Percentiles rank a stretch among this genome's conserved stretches.
phyloP scores from a whole-genome alignment of 2,329 filamentous ascomycete species.

The Plenodomus lindquistii region DNA sequence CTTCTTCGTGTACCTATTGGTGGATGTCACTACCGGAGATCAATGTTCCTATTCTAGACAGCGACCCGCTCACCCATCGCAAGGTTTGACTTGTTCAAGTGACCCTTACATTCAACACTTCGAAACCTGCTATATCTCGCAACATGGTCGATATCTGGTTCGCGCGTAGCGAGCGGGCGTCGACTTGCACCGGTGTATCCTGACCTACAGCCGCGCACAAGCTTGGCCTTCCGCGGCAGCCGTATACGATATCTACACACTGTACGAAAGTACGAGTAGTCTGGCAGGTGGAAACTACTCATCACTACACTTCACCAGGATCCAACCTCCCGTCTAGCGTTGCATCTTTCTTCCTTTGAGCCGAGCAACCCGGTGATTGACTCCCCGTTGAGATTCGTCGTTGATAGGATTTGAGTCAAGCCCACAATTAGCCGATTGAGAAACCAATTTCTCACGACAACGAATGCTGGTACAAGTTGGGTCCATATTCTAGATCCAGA shows the following conservation, averaged over 20 bases:
- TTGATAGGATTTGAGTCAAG: neutral
- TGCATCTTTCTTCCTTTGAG: neutral
- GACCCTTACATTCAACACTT: slow-evolving; percentile 1
- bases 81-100: slow-evolving; percentile 1
- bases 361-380: neutral
- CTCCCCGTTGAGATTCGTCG: no score
- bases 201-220: neutral
- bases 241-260: neutral
- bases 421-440: neutral
- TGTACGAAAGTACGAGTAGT: neutral
- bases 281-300: no score
- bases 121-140: neutral
- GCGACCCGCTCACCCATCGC: neutral
- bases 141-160: slow-evolving; percentile 3
- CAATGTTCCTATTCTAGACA: neutral
- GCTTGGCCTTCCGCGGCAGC: neutral
- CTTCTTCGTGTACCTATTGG: neutral
- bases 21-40: neutral
- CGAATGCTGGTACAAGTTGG: neutral
- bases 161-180: slow-evolving; percentile 5
- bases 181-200: neutral
- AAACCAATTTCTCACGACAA: neutral
- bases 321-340: neutral
- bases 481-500: slow-evolving; percentile 1
- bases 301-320: neutral